Conservation (phyloP, 495 filamentous ascomycete species). For the Podospora pseudocomata region DNA sequence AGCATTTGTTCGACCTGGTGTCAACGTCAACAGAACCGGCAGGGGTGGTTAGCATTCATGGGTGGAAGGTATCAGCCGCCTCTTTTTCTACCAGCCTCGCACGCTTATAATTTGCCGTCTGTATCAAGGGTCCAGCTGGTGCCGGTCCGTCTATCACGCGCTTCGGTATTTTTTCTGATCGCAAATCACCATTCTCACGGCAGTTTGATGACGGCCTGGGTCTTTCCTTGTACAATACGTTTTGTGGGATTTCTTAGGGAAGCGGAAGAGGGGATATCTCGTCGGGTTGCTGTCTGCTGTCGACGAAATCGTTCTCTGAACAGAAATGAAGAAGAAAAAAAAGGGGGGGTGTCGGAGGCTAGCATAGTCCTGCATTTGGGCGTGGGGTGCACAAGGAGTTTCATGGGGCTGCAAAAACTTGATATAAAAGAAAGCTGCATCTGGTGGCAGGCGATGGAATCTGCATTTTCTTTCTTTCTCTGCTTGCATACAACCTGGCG, state of each 20-base stretch:
- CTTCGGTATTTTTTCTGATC: background rate
- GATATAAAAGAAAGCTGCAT: background rate
- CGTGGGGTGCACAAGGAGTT: background rate
- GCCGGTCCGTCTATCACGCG: background rate
- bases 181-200: background rate
- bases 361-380: background rate
- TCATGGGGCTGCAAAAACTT: background rate
- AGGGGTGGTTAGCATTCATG: background rate
- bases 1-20: conserved; percentile 42
- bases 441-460: background rate
- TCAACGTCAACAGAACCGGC: conserved; percentile 26
- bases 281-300: background rate
- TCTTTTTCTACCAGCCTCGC: background rate
- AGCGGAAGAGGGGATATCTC: background rate
- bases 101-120: background rate
- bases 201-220: background rate
- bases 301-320: background rate
- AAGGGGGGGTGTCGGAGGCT: background rate
- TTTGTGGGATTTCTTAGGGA: background rate
- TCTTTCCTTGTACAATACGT: background rate
- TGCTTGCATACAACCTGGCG: background rate
- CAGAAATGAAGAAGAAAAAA: conserved; percentile 1
- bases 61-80: background rate
- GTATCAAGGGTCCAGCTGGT: background rate
- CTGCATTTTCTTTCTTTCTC: background rate